Evolutionary conservation across 1,284 basidiomycete genomes (phyloP), one percentile per base, ranked within the genome.

Genomic region (Trametes pubescens): DNA sequence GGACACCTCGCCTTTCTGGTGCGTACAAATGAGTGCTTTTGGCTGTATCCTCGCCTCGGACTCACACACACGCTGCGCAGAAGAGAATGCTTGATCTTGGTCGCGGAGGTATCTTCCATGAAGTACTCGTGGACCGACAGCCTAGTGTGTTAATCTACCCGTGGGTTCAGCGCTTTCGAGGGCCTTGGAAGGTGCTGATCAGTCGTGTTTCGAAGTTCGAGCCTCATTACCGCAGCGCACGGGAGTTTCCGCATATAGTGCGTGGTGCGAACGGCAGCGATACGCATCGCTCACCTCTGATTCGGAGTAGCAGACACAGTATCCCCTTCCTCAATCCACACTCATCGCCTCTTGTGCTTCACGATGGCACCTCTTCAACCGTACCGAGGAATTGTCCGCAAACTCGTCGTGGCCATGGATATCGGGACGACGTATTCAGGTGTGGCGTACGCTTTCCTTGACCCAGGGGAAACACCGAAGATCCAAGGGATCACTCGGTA

Each of bases 381-480:
- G 9, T 62, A 59, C 53, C 34, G 44, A 13, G 62, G 63, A 3
- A 6, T 40, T 8, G 26, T 40, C 40, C 77, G 81, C 43, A 80
- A 77, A 29, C 77, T 86, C 10, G 76, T 85, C n/a, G 66, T 85
- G 2, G 83, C 81, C 0, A 79, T 86, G 53, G 85, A 86, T 66
- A 71, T 86, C 2, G 84, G 84, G 0, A 86, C 84, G 0, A 86
- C 84, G 1, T 86, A 75, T 68, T 85, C 84, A 54, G 84, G 84
- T 0, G 75, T 82, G 1, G 82, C 82, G 0, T 86, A 84, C 57
- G 65, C 75, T 21, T 67, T 82, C 32, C 69, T 82, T 3, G 80
- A 81, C 44, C 84, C 84, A 4, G 82, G 84, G 10, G 74, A 79
- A 34, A 69, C 80, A 0, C 83, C 84, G 11, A 77, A 80, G 64